Base-by-base conservation (phyloP, 2,329 filamentous ascomycete genomes). In the Tolypocladium amazonense region DNA sequence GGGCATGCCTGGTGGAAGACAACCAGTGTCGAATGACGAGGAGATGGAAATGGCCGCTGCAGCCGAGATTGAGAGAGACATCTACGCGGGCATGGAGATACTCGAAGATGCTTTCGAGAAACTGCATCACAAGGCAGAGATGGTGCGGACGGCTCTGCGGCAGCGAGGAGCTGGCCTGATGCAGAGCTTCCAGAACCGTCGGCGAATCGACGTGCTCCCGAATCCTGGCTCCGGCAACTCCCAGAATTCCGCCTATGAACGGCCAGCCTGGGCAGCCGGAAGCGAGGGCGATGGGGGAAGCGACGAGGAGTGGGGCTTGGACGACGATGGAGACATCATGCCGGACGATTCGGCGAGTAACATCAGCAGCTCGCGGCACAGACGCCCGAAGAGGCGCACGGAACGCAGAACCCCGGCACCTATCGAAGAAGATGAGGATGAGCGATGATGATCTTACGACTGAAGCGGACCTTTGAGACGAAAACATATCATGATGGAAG, bases 51-150 rank as follows among this genome's bases (percentile, higher is more conserved):
- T 97, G 67, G 89, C 89, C 0, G 89, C 90, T 1, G 81, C 97
- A 7, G 91, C 91, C 9, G 93, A 97, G 74, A 87, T 97, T 45
- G 93, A 97, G 74, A 86, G 92, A 8, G 91, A 96, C 69, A 96
- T 97, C 60, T 97, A 93, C 74, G 82, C 86, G 39, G 90, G 92
- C 62, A 97, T 97, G 93, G 93, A 97, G 75, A 87, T 86, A 0
- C 82, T 97, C 30, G 93, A 97, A 73, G 91, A 97, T 69, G 92
- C 92, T 0, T 97, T 97, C 67, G 93, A 97, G 75, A 86, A 85
- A 35, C 80, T 97, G n/a, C 93, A 97, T 70, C 83, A 85, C 65
- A 88, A 88, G 68, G 93, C 93, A 2, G 92, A 97, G 75, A 74
- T 80, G 23, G 89, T 97, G 20, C 87, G 93, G 6, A 86, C 84